A percentile compares a stretch with the other conserved stretches of the same genome.
phyloP scores from a whole-genome alignment of 352 stramenopile species.

The Phytophthora gonapodyides region DNA sequence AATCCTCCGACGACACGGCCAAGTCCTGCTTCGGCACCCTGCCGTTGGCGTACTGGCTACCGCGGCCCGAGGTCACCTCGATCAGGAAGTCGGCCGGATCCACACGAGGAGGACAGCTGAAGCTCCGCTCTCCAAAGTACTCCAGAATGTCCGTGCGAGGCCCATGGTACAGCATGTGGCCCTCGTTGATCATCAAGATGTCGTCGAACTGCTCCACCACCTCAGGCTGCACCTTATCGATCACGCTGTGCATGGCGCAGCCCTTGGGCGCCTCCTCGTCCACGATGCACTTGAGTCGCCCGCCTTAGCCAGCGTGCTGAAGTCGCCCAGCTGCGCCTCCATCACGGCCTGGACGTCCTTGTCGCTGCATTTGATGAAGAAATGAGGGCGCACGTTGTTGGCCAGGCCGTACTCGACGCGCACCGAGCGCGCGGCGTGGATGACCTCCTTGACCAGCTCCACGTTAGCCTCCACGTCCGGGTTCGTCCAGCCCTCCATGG shows the following conservation, averaged over 20 bases:
- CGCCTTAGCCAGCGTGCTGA: slow-evolving; percentile 94
- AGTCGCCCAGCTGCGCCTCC: slow-evolving; percentile 92
- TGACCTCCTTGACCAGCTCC: slow-evolving; percentile 93
- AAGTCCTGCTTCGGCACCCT: too few relatives aligned
- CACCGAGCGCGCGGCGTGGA: slow-evolving; percentile 96
- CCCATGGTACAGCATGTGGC: too few relatives aligned
- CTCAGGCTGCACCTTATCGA: slow-evolving; percentile 94
- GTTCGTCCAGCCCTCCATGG: slow-evolving; percentile 87
- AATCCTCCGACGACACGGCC: too few relatives aligned
- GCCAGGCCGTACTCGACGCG: slow-evolving; percentile 84
- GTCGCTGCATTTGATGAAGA: slow-evolving; percentile 92
- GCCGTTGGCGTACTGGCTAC: too few relatives aligned
- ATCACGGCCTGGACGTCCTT: slow-evolving; percentile 73
- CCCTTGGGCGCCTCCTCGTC: slow-evolving; percentile 80
- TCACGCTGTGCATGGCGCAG: slow-evolving; percentile 94
- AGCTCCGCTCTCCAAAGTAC: too few relatives aligned
- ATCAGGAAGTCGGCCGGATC: too few relatives aligned
- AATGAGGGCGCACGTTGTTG: slow-evolving; percentile 79
- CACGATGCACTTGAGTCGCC: slow-evolving; percentile 89
- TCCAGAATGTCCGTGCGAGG: too few relatives aligned
- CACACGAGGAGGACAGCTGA: too few relatives aligned
- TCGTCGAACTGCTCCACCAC: too few relatives aligned
- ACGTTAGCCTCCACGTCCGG: slow-evolving; percentile 91
- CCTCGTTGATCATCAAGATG: too few relatives aligned
- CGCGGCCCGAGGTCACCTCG: too few relatives aligned